Conservation (phyloP, 768 basidiomycete genomes). For the Auricularia cornea region DNA sequence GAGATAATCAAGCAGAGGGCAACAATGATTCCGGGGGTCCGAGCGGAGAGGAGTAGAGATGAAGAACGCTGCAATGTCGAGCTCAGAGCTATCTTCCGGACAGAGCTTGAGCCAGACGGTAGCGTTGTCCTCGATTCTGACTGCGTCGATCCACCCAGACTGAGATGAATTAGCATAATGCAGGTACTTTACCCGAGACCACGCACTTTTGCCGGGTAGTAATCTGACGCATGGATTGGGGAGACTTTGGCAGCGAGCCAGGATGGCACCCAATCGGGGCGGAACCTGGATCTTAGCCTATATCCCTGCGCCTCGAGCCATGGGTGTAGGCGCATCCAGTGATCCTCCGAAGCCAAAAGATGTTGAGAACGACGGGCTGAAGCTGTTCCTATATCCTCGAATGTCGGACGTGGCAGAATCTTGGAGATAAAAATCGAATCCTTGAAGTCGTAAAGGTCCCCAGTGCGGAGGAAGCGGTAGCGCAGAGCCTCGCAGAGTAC, state of each 20-base stretch:
- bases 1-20: slow-evolving; percentile 13
- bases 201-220: slow-evolving; percentile 1
- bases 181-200: no score
- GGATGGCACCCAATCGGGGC: slow-evolving; percentile 13
- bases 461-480: not conserved
- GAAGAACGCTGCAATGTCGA: slow-evolving; percentile 6
- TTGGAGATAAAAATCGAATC: not conserved
- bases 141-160: not conserved
- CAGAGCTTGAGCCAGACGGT: not conserved
- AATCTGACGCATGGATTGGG: not conserved
- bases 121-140: not conserved
- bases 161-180: not conserved
- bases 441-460: not conserved
- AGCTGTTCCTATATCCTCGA: not conserved
- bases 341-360: not conserved
- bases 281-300: slow-evolving; percentile 9
- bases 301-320: slow-evolving; percentile 8
- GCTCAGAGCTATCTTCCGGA: not conserved
- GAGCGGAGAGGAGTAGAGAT: slow-evolving; percentile 4
- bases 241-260: slow-evolving; percentile 5
- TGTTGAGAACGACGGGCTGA: not conserved
- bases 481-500: not conserved
- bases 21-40: slow-evolving; percentile 14
- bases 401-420: not conserved
- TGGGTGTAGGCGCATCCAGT: not conserved